These are phyloP conservation scores for Chaetomiaceae sp. DNA, from an alignment of 2,329 filamentous ascomycete genomes.

Conservation along the genomic window DNA sequence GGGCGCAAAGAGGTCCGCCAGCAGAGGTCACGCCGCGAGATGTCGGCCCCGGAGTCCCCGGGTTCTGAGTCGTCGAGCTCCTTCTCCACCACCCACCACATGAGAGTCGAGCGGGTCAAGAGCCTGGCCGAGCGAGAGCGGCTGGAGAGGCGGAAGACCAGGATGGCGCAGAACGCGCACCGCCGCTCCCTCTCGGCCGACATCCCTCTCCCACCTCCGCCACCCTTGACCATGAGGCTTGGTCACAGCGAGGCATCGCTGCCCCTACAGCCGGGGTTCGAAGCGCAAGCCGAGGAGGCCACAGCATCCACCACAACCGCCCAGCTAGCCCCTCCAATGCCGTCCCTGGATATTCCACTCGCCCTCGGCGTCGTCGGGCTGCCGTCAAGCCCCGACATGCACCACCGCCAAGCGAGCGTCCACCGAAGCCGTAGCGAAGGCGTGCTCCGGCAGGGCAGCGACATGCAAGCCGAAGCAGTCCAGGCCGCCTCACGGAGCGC, in stretches of 20 bases:
- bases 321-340: not conserved
- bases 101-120: conserved; percentile 5
- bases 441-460: not conserved
- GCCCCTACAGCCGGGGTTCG: not conserved
- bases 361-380: conserved; percentile 11
- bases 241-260: conserved; percentile 10
- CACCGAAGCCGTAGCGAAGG: conserved; percentile 11
- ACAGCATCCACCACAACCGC: not conserved
- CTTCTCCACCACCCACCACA: too few relatives aligned
- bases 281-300: not conserved
- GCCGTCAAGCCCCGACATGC: conserved; percentile 20
- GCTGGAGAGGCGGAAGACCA: not conserved
- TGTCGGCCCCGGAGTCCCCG: not conserved
- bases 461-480: not conserved
- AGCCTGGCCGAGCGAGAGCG: not conserved
- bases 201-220: conserved; percentile 1
- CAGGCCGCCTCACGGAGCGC: not conserved
- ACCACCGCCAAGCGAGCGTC: conserved; percentile 13
- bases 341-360: conserved; percentile 3
- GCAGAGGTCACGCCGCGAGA: conserved; percentile 4
- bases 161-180: conserved; percentile 3
- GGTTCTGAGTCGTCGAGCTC: conserved; percentile 14
- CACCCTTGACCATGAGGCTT: conserved; percentile 1
- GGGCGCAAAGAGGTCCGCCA: not conserved
- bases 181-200: conserved; percentile 14